Base-by-base conservation (phyloP, 352 stramenopile species). In the Phytophthora rubi region DNA sequence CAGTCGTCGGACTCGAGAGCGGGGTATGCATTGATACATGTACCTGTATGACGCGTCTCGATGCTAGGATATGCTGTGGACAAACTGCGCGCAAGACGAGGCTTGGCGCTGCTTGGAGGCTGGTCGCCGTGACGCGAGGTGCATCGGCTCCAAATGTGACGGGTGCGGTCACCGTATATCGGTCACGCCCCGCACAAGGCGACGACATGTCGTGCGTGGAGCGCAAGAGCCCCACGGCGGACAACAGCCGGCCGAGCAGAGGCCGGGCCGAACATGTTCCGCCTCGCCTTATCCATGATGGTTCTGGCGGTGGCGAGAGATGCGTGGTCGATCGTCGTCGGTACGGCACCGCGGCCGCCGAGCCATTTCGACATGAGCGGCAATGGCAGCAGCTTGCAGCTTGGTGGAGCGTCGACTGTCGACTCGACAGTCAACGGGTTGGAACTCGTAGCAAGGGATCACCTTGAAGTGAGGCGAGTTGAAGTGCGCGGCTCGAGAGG, bases 241-340 rank as follows among this genome's bases (percentile, higher is more conserved):
- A 42, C 35, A 65, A 45, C 63, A 70, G 55, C 55, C 57, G 64
- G 18, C 35, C 13, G 64, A 33, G 35, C 64, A 71, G 49, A 71
- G 57, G 56, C 33, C 16, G 57, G 48, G 16, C 56, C 35, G 51
- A 26, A 16, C 51, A 35, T 48, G 53, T 32, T 64, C 63, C 45
- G 57, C 49, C 60, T 61, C 21, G 33, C 6, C 33, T 30, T 53
- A 16, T 52, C 48, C 59, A 54, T 54, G 48, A 54, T 35, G 48
- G 54, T 37, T 49, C 33, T 61, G 32, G 62, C 54, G 53, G 32
- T 61, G 37, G 51, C 49, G 42, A 57, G 48, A 54, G 48, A 54
- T 23, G 21, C 23, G 48, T 54, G 21, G 3, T 33, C 23, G 23
- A 15, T 18, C 23, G 9, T 12, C 54, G 5, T 3, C 35, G 18